These are phyloP conservation scores for Vachellia pachyceras DNA, from an alignment of 306 rosid species.

Conservation along the genomic window DNA sequence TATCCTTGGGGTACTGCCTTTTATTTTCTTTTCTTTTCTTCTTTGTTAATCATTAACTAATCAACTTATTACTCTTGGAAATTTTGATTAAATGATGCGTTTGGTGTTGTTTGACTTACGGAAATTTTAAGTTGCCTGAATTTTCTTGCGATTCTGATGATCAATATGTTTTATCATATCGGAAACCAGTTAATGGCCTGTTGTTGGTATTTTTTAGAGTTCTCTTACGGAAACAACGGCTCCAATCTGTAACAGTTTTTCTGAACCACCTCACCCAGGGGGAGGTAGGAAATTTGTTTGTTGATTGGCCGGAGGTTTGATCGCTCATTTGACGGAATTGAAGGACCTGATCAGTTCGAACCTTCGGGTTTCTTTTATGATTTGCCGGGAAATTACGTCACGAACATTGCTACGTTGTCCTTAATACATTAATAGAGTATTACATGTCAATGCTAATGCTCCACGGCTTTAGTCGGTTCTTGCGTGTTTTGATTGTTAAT, in stretches of 20 bases:
- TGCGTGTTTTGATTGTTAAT: constrained; percentile 13
- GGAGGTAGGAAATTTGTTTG: not conserved
- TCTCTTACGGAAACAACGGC: not conserved
- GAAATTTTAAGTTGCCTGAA: not conserved
- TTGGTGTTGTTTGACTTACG: not conserved
- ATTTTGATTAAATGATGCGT: not conserved
- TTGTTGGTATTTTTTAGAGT: not conserved
- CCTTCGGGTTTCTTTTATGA: not conserved
- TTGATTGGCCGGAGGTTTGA: not conserved
- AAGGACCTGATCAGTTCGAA: not conserved
- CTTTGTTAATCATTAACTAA: not conserved
- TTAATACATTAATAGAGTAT: not conserved
- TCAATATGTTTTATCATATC: not conserved
- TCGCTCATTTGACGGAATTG: not conserved
- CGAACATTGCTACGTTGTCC: not conserved
- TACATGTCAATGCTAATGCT: not conserved
- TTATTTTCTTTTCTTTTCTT: not conserved
- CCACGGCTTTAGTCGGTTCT: constrained; percentile 16
- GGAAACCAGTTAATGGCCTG: not conserved
- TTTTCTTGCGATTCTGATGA: not conserved
- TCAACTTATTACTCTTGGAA: not conserved
- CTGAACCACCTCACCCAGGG: not conserved
- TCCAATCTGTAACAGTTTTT: not conserved
- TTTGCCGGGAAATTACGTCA: not conserved
- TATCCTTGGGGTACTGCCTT: constrained; percentile 78